Percentiles rank a stretch among this genome's conserved stretches.
phyloP scores from a whole-genome alignment of 768 basidiomycete genomes.

The Lactifluus rugatus region DNA sequence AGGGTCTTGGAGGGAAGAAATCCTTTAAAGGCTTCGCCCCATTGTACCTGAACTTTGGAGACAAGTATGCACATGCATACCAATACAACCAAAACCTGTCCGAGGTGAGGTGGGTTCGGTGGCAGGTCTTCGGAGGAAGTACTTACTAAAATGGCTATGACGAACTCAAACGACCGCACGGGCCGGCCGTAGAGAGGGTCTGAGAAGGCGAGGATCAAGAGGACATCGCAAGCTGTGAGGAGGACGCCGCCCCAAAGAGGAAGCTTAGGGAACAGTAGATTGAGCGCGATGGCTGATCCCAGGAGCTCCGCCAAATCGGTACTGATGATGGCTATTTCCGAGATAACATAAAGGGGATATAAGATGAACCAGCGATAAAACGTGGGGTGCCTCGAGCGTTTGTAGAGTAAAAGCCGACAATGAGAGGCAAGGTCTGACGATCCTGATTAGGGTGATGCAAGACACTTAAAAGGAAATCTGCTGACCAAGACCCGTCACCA shows the following conservation, averaged over 20 bases:
- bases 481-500: slow-evolving; percentile 20
- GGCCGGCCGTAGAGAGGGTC: slow-evolving; percentile 52
- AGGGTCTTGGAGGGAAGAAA: slow-evolving; percentile 16
- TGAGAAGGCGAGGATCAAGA: slow-evolving; percentile 54
- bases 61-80: slow-evolving; percentile 21
- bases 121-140: neutral
- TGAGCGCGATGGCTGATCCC: slow-evolving; percentile 50
- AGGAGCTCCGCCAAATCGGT: slow-evolving; percentile 54
- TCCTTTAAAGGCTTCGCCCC: slow-evolving; percentile 14
- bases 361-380: slow-evolving; percentile 33
- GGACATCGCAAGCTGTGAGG: slow-evolving; percentile 39
- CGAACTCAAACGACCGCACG: slow-evolving; percentile 55
- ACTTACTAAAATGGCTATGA: slow-evolving; percentile 32
- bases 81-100: slow-evolving; percentile 17
- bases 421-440: slow-evolving; percentile 35
- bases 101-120: neutral
- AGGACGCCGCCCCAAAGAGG: slow-evolving; percentile 40
- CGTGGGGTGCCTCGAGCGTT: slow-evolving; percentile 32
- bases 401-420: slow-evolving; percentile 38
- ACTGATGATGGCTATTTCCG: slow-evolving; percentile 45
- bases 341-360: slow-evolving; percentile 40
- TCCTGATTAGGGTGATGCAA: neutral
- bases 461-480: neutral
- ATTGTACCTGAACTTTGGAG: slow-evolving; percentile 13
- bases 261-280: slow-evolving; percentile 39